phyloP scores from a whole-genome alignment of 139 green algal genomes.

The Tetratostichococcus sp. region DNA sequence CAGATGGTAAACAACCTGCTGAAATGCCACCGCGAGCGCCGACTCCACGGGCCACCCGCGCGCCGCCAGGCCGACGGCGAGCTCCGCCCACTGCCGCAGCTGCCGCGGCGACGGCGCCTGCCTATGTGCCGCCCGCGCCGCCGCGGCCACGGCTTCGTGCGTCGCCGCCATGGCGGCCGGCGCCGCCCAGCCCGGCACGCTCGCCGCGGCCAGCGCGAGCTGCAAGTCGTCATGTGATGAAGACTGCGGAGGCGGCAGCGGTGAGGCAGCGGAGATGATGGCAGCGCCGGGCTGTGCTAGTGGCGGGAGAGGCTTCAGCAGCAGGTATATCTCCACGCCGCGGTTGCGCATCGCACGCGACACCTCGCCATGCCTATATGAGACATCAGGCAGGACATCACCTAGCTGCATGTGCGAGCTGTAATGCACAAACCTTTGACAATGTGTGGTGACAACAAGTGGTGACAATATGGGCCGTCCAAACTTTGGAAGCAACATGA shows the following conservation, averaged over 20 bases:
- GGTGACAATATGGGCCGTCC: no score
- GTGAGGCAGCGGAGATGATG: not conserved
- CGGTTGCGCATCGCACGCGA: constrained; percentile 97
- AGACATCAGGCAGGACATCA: not conserved
- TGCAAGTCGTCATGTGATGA: constrained; percentile 13
- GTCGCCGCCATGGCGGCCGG: constrained; percentile 42
- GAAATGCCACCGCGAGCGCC: constrained; percentile 50
- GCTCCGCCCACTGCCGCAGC: constrained; percentile 40
- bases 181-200: constrained; percentile 32
- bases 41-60: constrained; percentile 39
- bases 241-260: not conserved
- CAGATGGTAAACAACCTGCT: constrained; percentile 32
- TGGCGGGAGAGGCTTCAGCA: not conserved
- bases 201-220: constrained; percentile 18
- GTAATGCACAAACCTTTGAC: no score
- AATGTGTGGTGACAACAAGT: no score
- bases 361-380: constrained; percentile 78
- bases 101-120: constrained; percentile 43
- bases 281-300: not conserved
- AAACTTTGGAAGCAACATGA: no score
- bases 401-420: no score
- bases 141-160: constrained; percentile 30
- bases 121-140: constrained; percentile 21
- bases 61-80: constrained; percentile 48
- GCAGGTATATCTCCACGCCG: constrained; percentile 89